phyloP scores from a whole-genome alignment of 129 eudicot species.

The Saussurea involucrata region DNA sequence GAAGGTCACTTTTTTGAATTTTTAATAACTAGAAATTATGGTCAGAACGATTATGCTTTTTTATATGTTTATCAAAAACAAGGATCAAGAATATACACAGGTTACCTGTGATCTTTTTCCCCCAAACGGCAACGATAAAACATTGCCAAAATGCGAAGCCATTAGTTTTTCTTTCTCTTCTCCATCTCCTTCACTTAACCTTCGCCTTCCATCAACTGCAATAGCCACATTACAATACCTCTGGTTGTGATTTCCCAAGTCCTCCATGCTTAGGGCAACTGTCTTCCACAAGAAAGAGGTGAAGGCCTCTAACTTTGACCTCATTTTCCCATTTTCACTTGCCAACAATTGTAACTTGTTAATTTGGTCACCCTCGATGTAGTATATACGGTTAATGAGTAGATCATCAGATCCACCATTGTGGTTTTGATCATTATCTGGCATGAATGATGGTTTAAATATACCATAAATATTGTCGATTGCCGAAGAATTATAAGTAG shows the following conservation, averaged over 20 bases:
- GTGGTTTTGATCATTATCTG: background rate
- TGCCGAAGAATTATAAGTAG: background rate
- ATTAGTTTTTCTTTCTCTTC: conserved; percentile 17
- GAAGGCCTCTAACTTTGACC: conserved; percentile 42
- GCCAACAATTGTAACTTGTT: conserved; percentile 31
- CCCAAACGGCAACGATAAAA: conserved; percentile 49
- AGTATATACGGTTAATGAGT: conserved; percentile 36
- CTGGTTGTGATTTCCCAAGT: background rate
- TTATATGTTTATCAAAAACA: too few relatives aligned
- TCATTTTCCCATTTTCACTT: conserved; percentile 13
- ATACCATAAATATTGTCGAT: conserved; percentile 3
- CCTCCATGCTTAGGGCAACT: conserved; percentile 9
- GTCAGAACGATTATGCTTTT: background rate
- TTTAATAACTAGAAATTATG: background rate
- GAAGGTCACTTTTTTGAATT: too few relatives aligned
- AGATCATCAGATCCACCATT: background rate
- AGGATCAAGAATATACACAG: background rate
- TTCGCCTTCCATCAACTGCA: conserved; percentile 45
- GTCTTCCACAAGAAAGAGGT: conserved; percentile 20
- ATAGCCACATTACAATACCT: conserved; percentile 30
- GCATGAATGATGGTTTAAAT: background rate
- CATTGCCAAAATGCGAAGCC: conserved; percentile 46
- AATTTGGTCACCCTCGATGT: conserved; percentile 21
- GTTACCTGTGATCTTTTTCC: conserved; percentile 16
- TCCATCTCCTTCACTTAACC: conserved; percentile 37